phyloP scores from a whole-genome alignment of 495 filamentous ascomycete genomes.

The Tetracladium marchalianum region DNA sequence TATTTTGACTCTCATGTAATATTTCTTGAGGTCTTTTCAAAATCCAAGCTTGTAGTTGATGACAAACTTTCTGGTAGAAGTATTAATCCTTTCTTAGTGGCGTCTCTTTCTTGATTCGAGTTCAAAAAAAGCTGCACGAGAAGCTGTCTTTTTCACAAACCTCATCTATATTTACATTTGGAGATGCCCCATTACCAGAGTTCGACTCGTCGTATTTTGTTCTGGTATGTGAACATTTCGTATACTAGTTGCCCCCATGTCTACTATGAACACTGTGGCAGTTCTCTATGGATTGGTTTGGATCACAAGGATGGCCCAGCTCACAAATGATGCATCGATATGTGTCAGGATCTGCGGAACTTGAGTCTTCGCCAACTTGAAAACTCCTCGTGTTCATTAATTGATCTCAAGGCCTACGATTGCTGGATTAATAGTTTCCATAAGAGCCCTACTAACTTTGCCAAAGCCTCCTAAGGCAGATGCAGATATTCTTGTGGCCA shows the following conservation, averaged over 20 bases:
- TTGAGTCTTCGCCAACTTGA: too few species aligned
- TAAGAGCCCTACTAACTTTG: conserved; percentile 11
- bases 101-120: conserved; percentile 1
- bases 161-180: conserved; percentile 24
- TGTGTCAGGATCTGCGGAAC: too few species aligned
- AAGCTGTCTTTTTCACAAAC: conserved; percentile 20
- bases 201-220: conserved; percentile 22
- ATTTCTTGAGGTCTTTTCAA: too few species aligned
- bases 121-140: conserved; percentile 3
- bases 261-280: conserved; percentile 7
- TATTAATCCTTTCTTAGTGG: background rate
- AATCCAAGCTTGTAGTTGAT: too few species aligned
- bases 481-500: conserved; percentile 17
- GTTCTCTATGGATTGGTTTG: too few species aligned
- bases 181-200: conserved; percentile 20
- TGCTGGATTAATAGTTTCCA: conserved; percentile 14
- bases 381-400: too few species aligned
- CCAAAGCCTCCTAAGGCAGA: conserved; percentile 14
- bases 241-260: background rate
- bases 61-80: too few species aligned
- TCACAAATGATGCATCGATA: too few species aligned
- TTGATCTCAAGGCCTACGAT: too few species aligned
- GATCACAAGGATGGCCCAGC: too few species aligned
- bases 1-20: conserved; percentile 1
- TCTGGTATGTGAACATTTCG: conserved; percentile 12